Percentiles rank a stretch among this genome's conserved stretches.
Evolutionary conservation across 371 early-diverging fungal genomes (phyloP).

Genomic region (Paramicrosporidium saccamoebae): DNA sequence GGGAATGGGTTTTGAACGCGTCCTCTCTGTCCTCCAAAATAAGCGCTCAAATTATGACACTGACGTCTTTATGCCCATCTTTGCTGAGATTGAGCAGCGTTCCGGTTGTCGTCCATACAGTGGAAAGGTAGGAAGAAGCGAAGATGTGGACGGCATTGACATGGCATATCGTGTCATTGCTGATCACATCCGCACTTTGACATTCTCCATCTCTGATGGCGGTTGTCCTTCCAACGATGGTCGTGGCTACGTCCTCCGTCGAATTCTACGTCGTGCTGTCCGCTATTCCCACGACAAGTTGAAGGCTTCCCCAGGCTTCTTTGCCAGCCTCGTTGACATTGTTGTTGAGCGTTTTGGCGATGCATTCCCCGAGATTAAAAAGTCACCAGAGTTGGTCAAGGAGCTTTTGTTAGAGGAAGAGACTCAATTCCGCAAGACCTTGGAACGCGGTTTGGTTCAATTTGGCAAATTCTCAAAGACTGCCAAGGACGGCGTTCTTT

Average conservation of each 20-base stretch:
- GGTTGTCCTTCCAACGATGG: slow-evolving; percentile 93
- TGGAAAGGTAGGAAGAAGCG: slow-evolving; percentile 57
- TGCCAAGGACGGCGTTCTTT: slow-evolving; percentile 18
- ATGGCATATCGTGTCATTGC: slow-evolving; percentile 97
- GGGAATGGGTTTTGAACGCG: slow-evolving; percentile 94
- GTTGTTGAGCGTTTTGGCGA: slow-evolving; percentile 50
- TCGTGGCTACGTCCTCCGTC: slow-evolving; percentile 92
- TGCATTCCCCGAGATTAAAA: slow-evolving; percentile 50
- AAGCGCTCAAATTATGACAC: slow-evolving; percentile 96
- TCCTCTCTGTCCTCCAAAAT: slow-evolving; percentile 84
- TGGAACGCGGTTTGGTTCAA: slow-evolving; percentile 84
- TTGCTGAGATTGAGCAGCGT: slow-evolving; percentile 40
- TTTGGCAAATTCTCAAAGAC: slow-evolving; percentile 54
- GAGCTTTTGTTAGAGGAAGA: slow-evolving; percentile 89
- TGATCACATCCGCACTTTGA: slow-evolving; percentile 93
- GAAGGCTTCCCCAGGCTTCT: slow-evolving; percentile 63
- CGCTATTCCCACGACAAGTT: slow-evolving; percentile 83
- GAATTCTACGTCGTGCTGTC: slow-evolving; percentile 89
- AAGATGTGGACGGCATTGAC: slow-evolving; percentile 71
- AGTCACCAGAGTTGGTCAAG: slow-evolving; percentile 39
- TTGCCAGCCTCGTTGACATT: slow-evolving; percentile 56
- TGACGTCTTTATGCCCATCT: slow-evolving; percentile 61
- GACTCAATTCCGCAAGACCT: slow-evolving; percentile 72
- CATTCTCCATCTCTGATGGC: slow-evolving; percentile 88
- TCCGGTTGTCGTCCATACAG: slow-evolving; percentile 52